Conservation (phyloP, 495 filamentous ascomycete genomes). For the Penicillium herquei region DNA sequence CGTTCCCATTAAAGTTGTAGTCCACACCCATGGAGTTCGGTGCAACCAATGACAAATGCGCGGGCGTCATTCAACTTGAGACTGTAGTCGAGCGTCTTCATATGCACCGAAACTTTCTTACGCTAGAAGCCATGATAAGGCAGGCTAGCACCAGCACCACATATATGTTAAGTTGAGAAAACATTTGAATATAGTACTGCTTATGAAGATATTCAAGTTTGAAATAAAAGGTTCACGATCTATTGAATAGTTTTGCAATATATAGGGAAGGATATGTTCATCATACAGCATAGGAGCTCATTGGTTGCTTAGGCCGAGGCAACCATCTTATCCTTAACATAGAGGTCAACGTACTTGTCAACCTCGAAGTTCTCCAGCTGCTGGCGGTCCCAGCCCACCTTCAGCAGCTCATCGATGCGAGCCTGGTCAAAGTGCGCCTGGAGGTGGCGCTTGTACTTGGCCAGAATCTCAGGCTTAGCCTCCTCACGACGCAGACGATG, state of each 20-base stretch:
- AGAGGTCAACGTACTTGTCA: constrained; percentile 92
- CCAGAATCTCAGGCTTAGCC: constrained; percentile 93
- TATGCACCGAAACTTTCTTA: no score
- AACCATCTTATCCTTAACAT: constrained; percentile 66
- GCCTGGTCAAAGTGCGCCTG: constrained; percentile 74
- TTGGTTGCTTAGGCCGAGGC: constrained; percentile 25
- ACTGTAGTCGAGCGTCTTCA: no score
- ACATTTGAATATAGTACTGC: neutral
- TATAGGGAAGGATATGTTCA: constrained; percentile 16
- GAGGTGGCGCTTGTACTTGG: constrained; percentile 92
- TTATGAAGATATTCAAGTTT: neutral
- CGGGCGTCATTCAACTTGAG: no score
- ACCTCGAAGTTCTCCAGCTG: constrained; percentile 78
- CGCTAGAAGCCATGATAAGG: no score
- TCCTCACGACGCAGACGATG: constrained; percentile 90
- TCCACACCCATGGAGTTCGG: no score
- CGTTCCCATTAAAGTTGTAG: no score
- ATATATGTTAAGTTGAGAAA: neutral
- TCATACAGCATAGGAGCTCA: constrained; percentile 15
- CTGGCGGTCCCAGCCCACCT: constrained; percentile 68
- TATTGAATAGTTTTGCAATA: constrained; percentile 18
- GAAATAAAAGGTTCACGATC: constrained; percentile 3
- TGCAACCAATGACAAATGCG: no score
- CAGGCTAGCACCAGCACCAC: no score
- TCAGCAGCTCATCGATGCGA: constrained; percentile 74